A percentile compares a stretch with the other conserved stretches of the same genome.
phyloP scores from a whole-genome alignment of 2,329 filamentous ascomycete species.

The Zymoseptoria passerinii region DNA sequence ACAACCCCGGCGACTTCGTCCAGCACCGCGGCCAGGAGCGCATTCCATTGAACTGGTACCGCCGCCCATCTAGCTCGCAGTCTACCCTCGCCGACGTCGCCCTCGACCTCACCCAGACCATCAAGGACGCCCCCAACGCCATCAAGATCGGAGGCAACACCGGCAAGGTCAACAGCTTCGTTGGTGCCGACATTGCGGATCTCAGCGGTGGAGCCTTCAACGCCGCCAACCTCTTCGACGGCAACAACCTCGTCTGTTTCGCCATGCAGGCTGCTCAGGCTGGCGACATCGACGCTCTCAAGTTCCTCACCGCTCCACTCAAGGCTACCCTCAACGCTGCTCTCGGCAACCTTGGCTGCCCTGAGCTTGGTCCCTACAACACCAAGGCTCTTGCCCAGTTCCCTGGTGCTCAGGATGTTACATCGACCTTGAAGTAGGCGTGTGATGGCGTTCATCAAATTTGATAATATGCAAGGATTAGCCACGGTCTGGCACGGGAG shows the following conservation, averaged over 20 bases:
- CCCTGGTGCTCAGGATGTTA: neutral
- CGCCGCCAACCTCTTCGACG: constrained; percentile 7
- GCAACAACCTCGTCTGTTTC: constrained; percentile 15
- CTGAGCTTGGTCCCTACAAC: neutral
- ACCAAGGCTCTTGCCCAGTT: neutral
- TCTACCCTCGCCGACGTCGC: constrained; percentile 13
- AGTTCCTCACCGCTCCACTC: constrained; percentile 7
- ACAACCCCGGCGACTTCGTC: constrained; percentile 17
- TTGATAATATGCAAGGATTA: neutral
- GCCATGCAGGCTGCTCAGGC: constrained; percentile 10
- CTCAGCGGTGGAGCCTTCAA: constrained; percentile 38
- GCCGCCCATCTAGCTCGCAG: constrained; percentile 5
- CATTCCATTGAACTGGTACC: constrained; percentile 25
- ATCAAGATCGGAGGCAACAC: constrained; percentile 32
- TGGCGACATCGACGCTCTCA: constrained; percentile 7
- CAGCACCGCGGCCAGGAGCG: constrained; percentile 20
- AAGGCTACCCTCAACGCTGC: neutral
- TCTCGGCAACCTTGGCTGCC: constrained; percentile 1
- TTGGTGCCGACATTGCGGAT: constrained; percentile 28
- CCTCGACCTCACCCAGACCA: constrained; percentile 7
- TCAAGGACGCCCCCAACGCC: constrained; percentile 19
- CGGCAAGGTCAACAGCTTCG: constrained; percentile 29
- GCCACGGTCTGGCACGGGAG: neutral
- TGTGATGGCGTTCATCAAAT: neutral
- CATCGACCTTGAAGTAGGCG: neutral